Evolutionary conservation across 2,329 filamentous ascomycete species (phyloP).

Genomic region (Coniochaeta sp.): DNA sequence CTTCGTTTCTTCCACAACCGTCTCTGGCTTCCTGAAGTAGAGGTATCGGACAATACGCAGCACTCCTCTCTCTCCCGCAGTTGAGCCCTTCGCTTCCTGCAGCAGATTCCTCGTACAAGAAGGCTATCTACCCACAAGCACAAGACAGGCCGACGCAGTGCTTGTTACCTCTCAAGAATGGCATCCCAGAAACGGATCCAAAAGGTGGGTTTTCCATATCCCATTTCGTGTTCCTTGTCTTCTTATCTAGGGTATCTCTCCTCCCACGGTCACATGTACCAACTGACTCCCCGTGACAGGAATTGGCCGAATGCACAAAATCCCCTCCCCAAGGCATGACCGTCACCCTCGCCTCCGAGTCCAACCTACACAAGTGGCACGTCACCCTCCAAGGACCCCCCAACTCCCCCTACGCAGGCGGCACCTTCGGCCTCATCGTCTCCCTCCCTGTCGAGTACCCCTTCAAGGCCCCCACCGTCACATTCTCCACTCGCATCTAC

Average conservation of each 20-base stretch:
- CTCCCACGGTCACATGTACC: too few species aligned
- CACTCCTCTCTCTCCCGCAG: background rate
- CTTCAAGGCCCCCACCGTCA: slow-evolving; percentile 77
- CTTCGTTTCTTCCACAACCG: background rate
- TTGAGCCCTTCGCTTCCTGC: background rate
- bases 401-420: slow-evolving; percentile 47
- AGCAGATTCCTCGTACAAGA: background rate
- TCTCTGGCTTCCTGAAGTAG: background rate
- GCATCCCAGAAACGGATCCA: slow-evolving; percentile 20
- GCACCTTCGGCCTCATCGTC: slow-evolving; percentile 66
- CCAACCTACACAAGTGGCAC: slow-evolving; percentile 46
- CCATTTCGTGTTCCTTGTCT: background rate
- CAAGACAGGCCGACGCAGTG: background rate
- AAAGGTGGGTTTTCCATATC: slow-evolving; percentile 17
- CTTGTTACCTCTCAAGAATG: slow-evolving; percentile 11
- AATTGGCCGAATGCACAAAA: slow-evolving; percentile 42
- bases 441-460: slow-evolving; percentile 74
- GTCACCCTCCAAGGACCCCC: slow-evolving; percentile 37
- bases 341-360: slow-evolving; percentile 35
- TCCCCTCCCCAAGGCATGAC: slow-evolving; percentile 38
- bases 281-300: slow-evolving; percentile 28
- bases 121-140: background rate
- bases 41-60: background rate
- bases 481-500: slow-evolving; percentile 86
- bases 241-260: too few species aligned